Evolutionary conservation across 164 flowering plant species (phyloP).

Genomic region (Cinnamomum micranthum): DNA sequence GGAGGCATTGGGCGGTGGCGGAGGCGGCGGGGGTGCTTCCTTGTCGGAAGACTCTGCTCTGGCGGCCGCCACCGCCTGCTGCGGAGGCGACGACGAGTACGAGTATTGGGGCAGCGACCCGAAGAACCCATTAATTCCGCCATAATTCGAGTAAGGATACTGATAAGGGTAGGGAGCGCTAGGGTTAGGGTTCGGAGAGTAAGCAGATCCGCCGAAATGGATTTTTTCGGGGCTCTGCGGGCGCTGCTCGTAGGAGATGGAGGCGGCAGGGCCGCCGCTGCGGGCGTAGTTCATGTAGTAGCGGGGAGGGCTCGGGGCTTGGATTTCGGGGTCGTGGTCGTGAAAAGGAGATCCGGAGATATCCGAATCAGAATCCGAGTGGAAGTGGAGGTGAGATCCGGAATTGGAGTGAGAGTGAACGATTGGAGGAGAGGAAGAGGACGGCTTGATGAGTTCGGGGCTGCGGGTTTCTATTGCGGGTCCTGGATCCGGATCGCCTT

Average conservation of each 20-base stretch:
- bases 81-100: conserved; percentile 19
- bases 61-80: conserved; percentile 7
- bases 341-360: conserved; percentile 31
- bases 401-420: conserved; percentile 27
- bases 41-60: conserved; percentile 29
- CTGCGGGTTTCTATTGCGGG: background rate
- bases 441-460: background rate
- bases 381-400: conserved; percentile 29
- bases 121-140: conserved; percentile 19
- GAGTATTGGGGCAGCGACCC: conserved; percentile 18
- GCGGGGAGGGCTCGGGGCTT: conserved; percentile 7
- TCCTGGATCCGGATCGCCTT: conserved; percentile 11
- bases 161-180: conserved; percentile 15
- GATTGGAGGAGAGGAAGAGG: background rate
- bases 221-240: conserved; percentile 50
- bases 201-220: conserved; percentile 41
- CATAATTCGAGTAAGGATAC: conserved; percentile 22
- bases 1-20: conserved; percentile 56
- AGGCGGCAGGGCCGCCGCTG: conserved; percentile 34
- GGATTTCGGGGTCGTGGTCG: conserved; percentile 8
- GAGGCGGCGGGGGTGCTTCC: conserved; percentile 63
- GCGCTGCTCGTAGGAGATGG: conserved; percentile 59
- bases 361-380: conserved; percentile 30
- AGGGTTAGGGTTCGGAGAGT: conserved; percentile 20
- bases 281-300: conserved; percentile 63